Evolutionary conservation across 345 rosid species (phyloP), one percentile per base, ranked within the genome.

Genomic region (Gossypium raimondii): DNA sequence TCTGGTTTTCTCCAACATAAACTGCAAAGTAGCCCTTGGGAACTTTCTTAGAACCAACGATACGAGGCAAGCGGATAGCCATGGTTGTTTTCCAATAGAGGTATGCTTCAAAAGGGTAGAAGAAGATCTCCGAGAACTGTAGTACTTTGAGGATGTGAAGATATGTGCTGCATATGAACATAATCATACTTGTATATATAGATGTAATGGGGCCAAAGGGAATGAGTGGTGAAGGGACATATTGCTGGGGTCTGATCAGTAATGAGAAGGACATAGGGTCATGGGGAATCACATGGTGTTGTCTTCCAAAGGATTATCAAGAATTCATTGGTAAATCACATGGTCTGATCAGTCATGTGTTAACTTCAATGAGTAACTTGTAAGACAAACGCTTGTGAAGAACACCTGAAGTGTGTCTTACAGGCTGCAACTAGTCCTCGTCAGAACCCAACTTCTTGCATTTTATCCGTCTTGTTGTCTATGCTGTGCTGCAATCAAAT

Each of bases 21-120:
- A 77, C 70, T 0, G 78, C 61, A 25, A 79, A 72, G 58, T 66
- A 62, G 44, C 76, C 83, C 71, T 82, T 80, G 18, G 82, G 84
- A 25, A 82, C 82, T 66, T 45, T 66, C 70, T 45, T 82, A 52
- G 79, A 70, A n/a, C 53, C 58, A 34, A 59, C 14, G 9, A 75
- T 24, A 13, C 57, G n/a, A 9, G 70, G 79, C 9, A 79, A 25
- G 10, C 58, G 66, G 24, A 66, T 72, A 4, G 76, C 77, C 75
- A 72, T 58, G 13, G 55, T n/a, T 56, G 7, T 66, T 20, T 34
- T 14, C 4, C 1, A 0, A 7, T 47, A 18, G 20, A 47, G 20
- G 29, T 45, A 17, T 20, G 61, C 29, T 12, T 22, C 11, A 22
- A 47, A 66, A 18, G 48, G 4, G 47, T 50, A 45, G 56, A 22